Conservation (phyloP, 2,329 filamentous ascomycete genomes). For the Nannizziopsis barbatae region DNA sequence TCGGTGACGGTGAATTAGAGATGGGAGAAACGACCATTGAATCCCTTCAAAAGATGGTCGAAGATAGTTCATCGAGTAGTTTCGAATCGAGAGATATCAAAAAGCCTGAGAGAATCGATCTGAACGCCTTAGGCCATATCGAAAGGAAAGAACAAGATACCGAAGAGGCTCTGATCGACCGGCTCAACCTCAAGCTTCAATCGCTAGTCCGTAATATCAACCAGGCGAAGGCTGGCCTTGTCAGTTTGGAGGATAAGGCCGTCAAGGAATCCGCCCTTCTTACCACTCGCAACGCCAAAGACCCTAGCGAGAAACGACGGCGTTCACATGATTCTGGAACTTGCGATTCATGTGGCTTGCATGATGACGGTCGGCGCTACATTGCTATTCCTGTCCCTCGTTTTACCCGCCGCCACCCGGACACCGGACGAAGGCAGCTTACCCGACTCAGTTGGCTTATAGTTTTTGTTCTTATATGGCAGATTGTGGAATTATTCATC, state of each 20-base stretch:
- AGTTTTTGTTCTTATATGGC: conserved; percentile 38
- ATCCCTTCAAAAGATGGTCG: conserved; percentile 34
- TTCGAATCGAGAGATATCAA: conserved; percentile 18
- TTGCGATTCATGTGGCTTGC: conserved; percentile 20
- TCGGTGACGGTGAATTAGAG: conserved; percentile 28
- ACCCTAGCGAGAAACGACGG: conserved; percentile 9
- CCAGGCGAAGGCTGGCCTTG: conserved; percentile 32
- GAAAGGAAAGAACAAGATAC: conserved; percentile 5
- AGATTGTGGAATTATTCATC: conserved; percentile 38
- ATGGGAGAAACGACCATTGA: conserved; percentile 38
- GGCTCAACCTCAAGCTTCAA: conserved; percentile 31
- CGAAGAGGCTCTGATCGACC: conserved; percentile 27
- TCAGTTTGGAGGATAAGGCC: conserved; percentile 30
- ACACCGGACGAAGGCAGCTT: conserved; percentile 23
- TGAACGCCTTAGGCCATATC: neutral
- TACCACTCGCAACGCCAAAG: conserved; percentile 13
- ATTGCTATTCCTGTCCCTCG: conserved; percentile 27
- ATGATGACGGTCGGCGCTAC: conserved; percentile 23
- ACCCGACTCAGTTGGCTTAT: conserved; percentile 33
- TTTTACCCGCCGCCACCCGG: conserved; percentile 26
- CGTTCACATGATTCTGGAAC: conserved; percentile 11
- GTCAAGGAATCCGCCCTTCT: conserved; percentile 18
- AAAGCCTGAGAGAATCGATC: conserved; percentile 2
- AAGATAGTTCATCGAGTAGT: conserved; percentile 21
- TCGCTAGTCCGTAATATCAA: conserved; percentile 32